Evolutionary conservation across 2,329 filamentous ascomycete genomes (phyloP).

Genomic region (Penicillium glabrum): DNA sequence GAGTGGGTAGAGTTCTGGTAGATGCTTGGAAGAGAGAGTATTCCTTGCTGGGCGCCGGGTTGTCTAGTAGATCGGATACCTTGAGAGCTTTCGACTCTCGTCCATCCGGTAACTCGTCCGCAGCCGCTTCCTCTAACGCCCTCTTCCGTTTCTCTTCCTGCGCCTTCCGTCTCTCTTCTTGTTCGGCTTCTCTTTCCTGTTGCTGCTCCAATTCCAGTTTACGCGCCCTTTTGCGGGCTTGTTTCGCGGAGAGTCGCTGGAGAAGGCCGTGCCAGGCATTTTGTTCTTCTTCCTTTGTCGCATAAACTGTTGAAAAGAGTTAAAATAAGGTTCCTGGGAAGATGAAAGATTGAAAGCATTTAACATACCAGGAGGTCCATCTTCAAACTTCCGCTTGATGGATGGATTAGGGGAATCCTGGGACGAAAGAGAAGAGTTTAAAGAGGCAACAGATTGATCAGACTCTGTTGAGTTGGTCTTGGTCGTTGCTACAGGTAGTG

Average conservation of each 20-base stretch:
- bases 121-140: conserved; percentile 20
- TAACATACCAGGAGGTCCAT: neutral
- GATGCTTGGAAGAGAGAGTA: conserved; percentile 31
- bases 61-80: conserved; percentile 14
- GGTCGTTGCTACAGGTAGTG: neutral
- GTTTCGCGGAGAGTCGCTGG: conserved; percentile 18
- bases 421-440: neutral
- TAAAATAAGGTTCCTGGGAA: neutral
- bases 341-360: neutral
- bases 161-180: neutral
- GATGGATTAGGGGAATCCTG: neutral
- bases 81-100: conserved; percentile 26
- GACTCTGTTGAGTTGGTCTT: neutral
- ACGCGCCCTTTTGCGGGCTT: conserved; percentile 8
- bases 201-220: neutral
- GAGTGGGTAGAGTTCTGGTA: conserved; percentile 34
- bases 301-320: neutral
- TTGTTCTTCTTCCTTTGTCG: conserved; percentile 7
- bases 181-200: neutral
- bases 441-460: neutral
- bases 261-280: conserved; percentile 8
- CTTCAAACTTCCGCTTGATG: neutral
- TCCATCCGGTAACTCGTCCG: conserved; percentile 21
- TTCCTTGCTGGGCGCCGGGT: conserved; percentile 11
- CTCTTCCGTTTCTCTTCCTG: conserved; percentile 28